Conservation (phyloP, 2,329 filamentous ascomycete genomes). For the Penicillium corylophilum region DNA sequence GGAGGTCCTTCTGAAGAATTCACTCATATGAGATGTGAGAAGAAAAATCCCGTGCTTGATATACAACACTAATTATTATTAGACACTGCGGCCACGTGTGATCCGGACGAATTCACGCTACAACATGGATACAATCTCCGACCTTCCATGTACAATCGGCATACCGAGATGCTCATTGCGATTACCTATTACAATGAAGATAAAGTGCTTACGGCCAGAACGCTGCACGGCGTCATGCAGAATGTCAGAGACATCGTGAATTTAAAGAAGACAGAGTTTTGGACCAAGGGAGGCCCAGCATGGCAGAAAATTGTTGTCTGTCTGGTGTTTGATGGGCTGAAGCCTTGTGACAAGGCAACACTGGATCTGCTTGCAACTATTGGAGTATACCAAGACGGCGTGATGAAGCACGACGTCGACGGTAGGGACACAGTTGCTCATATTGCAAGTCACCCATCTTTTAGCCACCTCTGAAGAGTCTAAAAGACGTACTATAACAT, state of each 20-base stretch:
- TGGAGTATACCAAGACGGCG: constrained; percentile 91
- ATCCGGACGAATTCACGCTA: constrained; percentile 93
- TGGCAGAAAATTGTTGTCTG: constrained; percentile 99
- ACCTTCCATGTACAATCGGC: constrained; percentile 94
- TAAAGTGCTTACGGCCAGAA: constrained; percentile 83
- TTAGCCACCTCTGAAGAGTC: neutral
- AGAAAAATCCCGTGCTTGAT: neutral
- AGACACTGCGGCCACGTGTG: constrained; percentile 91
- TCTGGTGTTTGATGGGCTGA: constrained; percentile 92
- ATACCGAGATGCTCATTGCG: constrained; percentile 90
- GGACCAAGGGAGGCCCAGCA: constrained; percentile 94
- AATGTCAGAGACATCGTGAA: constrained; percentile 97
- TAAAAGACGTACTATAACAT: too few relatives aligned
- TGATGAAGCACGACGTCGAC: constrained; percentile 95
- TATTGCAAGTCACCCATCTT: constrained; percentile 52
- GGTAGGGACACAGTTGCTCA: constrained; percentile 92
- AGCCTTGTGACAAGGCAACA: constrained; percentile 90
- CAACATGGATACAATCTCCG: constrained; percentile 97
- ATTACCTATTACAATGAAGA: constrained; percentile 99
- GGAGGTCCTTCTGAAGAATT: constrained; percentile 16
- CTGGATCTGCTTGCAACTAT: constrained; percentile 87
- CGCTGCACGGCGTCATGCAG: constrained; percentile 93
- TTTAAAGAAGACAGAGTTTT: constrained; percentile 95
- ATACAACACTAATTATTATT: neutral
- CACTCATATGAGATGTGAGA: constrained; percentile 18